These are phyloP conservation scores for Fusarium subtropicale DNA, from an alignment of 2,329 filamentous ascomycete genomes.

Conservation along the genomic window DNA sequence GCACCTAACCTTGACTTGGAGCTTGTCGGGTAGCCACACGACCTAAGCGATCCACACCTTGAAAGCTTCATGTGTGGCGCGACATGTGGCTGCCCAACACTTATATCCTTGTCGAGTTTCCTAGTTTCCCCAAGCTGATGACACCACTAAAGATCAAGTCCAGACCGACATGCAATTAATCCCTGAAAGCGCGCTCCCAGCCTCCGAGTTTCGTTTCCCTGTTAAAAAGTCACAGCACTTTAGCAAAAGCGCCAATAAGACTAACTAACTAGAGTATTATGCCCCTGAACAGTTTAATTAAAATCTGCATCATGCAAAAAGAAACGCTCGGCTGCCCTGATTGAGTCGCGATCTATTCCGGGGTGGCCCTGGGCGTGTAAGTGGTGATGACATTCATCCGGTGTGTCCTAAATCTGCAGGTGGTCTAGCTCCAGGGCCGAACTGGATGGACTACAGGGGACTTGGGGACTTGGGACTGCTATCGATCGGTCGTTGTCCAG, in stretches of 20 bases:
- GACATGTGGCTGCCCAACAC: slow-evolving; percentile 5
- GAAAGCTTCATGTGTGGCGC: background rate
- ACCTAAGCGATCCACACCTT: slow-evolving; percentile 27
- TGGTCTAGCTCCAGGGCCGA: slow-evolving; percentile 39
- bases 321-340: slow-evolving; percentile 24
- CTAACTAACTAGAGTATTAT: slow-evolving; percentile 3
- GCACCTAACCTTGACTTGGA: slow-evolving; percentile 22
- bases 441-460: slow-evolving; percentile 24
- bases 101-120: background rate
- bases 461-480: background rate
- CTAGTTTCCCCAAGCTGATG: slow-evolving; percentile 14
- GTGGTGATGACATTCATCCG: slow-evolving; percentile 39
- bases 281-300: slow-evolving; percentile 40
- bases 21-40: slow-evolving; percentile 36
- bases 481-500: slow-evolving; percentile 49
- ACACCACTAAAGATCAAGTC: slow-evolving; percentile 7
- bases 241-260: slow-evolving; percentile 34
- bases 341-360: slow-evolving; percentile 25
- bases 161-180: slow-evolving; percentile 31
- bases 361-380: slow-evolving; percentile 32
- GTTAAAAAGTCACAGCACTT: slow-evolving; percentile 17
- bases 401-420: slow-evolving; percentile 22
- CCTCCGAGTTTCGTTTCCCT: slow-evolving; percentile 42
- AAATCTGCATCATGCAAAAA: slow-evolving; percentile 37
- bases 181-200: slow-evolving; percentile 39